phyloP scores from a whole-genome alignment of 176 grass and related monocot genomes.

The Carex littledalei region DNA sequence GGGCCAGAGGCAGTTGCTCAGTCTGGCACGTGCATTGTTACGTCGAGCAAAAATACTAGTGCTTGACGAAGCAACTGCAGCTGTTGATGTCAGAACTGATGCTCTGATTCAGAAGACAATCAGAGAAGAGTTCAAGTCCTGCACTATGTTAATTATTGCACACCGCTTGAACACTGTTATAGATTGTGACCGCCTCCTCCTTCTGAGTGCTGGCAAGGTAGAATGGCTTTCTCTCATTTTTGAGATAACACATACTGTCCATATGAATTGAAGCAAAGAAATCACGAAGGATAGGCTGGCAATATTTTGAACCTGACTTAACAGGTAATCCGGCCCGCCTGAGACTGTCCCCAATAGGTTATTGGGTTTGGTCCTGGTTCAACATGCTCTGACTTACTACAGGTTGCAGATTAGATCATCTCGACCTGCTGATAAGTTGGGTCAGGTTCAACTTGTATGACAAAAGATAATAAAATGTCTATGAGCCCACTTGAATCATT shows the following conservation, averaged over 20 bases:
- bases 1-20: slow-evolving; percentile 86
- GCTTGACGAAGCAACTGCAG: slow-evolving; percentile 96
- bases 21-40: slow-evolving; percentile 87
- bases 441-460: neutral
- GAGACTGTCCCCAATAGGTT: neutral
- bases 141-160: slow-evolving; percentile 97
- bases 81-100: slow-evolving; percentile 96
- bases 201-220: slow-evolving; percentile 81
- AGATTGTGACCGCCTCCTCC: slow-evolving; percentile 85
- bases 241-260: neutral
- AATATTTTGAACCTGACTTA: neutral
- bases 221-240: slow-evolving; percentile 10
- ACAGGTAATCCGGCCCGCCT: neutral
- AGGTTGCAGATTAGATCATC: neutral
- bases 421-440: neutral
- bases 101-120: slow-evolving; percentile 99
- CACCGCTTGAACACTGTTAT: slow-evolving; percentile 95
- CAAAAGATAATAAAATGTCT: neutral
- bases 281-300: neutral
- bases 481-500: neutral
- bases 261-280: neutral
- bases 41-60: slow-evolving; percentile 95
- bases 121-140: slow-evolving; percentile 95
- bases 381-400: neutral
- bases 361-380: neutral